A percentile compares a stretch with the other conserved stretches of the same genome.
Conservation (phyloP, 2,329 filamentous ascomycete genomes). For the Cladosporium sp. region DNA sequence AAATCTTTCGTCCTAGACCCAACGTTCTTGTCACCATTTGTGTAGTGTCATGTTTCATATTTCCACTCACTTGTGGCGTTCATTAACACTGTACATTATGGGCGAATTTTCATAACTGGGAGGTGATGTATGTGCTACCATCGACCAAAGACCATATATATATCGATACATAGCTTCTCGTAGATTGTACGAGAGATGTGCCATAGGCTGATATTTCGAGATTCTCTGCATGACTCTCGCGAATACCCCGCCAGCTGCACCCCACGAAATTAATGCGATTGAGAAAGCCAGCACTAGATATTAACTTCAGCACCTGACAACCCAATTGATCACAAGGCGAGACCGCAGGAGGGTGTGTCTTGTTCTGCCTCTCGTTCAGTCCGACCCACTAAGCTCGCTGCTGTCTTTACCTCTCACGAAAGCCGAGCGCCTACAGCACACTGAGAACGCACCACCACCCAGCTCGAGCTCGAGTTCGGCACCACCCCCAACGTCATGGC, state of each 20-base stretch:
- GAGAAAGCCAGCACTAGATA: neutral
- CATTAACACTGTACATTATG: no score
- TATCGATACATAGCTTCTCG: no score
- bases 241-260: neutral
- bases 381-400: neutral
- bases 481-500: constrained; percentile 6
- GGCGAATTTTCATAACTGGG: no score
- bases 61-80: no score
- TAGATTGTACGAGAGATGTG: no score
- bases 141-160: no score
- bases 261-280: constrained; percentile 2
- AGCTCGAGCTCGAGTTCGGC: neutral
- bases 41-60: no score
- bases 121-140: no score
- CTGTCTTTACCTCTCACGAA: constrained; percentile 2
- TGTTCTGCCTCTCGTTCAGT: neutral
- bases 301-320: constrained; percentile 4
- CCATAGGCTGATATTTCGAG: no score
- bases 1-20: no score
- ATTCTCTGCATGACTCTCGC: no score
- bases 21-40: no score
- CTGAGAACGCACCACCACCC: neutral
- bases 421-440: neutral
- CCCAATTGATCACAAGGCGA: constrained; percentile 1
- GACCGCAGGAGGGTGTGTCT: neutral